phyloP scores from a whole-genome alignment of 2,329 filamentous ascomycete species.

The Penicillium sp. region DNA sequence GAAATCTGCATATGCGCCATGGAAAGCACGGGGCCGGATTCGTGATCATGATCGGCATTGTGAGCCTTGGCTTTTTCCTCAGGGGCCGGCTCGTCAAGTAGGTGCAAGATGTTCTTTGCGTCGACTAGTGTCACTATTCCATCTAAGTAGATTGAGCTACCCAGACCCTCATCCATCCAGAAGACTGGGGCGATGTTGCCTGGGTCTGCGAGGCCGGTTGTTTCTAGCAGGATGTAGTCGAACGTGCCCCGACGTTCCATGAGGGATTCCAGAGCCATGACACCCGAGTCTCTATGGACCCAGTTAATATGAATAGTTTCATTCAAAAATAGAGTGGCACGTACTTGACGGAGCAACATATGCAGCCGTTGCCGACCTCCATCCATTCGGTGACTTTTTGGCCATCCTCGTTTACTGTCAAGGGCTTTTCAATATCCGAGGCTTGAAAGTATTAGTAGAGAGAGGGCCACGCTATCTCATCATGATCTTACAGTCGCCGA shows the following conservation, averaged over 20 bases:
- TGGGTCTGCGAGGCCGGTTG: conserved; percentile 89
- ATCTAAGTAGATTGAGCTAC: conserved; percentile 92
- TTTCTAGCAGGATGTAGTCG: conserved; percentile 96
- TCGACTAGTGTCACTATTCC: conserved; percentile 96
- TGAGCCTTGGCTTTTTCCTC: conserved; percentile 49
- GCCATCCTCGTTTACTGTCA: conserved; percentile 82
- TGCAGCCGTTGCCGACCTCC: conserved; percentile 92
- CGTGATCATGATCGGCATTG: conserved; percentile 40
- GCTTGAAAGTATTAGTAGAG: conserved; percentile 50
- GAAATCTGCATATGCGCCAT: conserved; percentile 96
- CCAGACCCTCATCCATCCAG: conserved; percentile 95
- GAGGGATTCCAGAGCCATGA: conserved; percentile 89
- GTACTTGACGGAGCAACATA: conserved; percentile 95
- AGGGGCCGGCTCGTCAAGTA: conserved; percentile 66
- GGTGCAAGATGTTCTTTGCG: conserved; percentile 83
- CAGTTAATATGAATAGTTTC: conserved; percentile 3
- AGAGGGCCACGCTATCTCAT: neutral
- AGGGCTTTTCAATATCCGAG: conserved; percentile 89
- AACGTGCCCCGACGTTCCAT: conserved; percentile 94
- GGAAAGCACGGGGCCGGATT: conserved; percentile 69
- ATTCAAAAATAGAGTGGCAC: neutral
- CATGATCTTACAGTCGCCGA: conserved; percentile 66
- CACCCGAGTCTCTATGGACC: conserved; percentile 71
- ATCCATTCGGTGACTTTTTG: conserved; percentile 91
- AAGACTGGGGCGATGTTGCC: conserved; percentile 94